phyloP scores from a whole-genome alignment of 345 rosid genomes.

The Hevea brasiliensis region DNA sequence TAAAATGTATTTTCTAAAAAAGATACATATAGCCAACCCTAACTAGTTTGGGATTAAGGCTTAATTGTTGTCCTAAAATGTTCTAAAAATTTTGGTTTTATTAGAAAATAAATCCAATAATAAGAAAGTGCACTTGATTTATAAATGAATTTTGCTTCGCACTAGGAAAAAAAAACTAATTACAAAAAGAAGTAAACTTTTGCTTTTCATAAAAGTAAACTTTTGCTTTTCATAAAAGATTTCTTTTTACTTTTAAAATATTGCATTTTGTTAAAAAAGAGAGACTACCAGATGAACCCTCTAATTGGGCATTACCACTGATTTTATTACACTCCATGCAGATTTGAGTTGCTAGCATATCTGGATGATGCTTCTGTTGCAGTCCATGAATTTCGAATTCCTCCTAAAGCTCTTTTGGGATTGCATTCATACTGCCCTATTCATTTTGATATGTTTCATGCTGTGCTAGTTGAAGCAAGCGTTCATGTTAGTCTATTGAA shows the following conservation, averaged over 20 bases:
- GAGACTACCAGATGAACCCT: too few relatives aligned
- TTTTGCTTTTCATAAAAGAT: too few relatives aligned
- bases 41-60: too few relatives aligned
- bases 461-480: slow-evolving; percentile 76
- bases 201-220: too few relatives aligned
- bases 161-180: too few relatives aligned
- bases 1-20: too few relatives aligned
- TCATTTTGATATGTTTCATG: slow-evolving; percentile 81
- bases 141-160: not conserved
- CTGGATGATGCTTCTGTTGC: slow-evolving; percentile 61
- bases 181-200: too few relatives aligned
- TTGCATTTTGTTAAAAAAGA: too few relatives aligned
- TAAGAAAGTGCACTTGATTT: not conserved
- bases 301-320: not conserved
- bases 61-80: too few relatives aligned
- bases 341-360: slow-evolving; percentile 50
- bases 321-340: slow-evolving; percentile 28
- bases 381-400: slow-evolving; percentile 84
- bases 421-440: slow-evolving; percentile 94
- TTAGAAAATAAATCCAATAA: not conserved
- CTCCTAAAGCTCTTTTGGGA: slow-evolving; percentile 88
- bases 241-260: too few relatives aligned
- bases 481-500: slow-evolving; percentile 70
- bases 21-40: too few relatives aligned
- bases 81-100: too few relatives aligned